Evolutionary conservation across 805 yeast genomes (phyloP), one percentile per base, ranked within the genome.

Genomic region (Yarrowia phangngaensis): DNA sequence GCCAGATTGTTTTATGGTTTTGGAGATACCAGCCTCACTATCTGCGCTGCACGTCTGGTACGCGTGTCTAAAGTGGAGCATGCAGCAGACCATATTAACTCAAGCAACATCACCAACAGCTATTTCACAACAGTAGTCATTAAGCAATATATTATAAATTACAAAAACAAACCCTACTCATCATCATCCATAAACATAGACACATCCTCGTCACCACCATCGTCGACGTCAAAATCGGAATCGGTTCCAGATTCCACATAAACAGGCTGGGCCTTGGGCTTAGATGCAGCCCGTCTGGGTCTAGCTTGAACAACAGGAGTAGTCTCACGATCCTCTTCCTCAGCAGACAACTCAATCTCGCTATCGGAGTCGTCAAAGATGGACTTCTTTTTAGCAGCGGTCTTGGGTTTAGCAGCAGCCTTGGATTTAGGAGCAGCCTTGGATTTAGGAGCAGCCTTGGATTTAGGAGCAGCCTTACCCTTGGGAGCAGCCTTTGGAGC

Each of bases 281-380:
- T 50, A 26, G 64, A 64, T 40, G 64, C 61, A 1, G 57, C 56
- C n/a, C 60, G 56, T 31, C 63, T 56, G 3, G 65, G 36, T 45
- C 64, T 52, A 29, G 13, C 49, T 19, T 17, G 56, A 31, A 7
- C 41, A 23, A 8, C 54, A 29, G 51, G 31, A 48, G 38, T 43
- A 28, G 52, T n/a, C n/a, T n/a, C n/a, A n/a, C n/a, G 45, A 28
- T 19, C 36, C 29, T 30, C 24, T 26, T 52, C 49, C 11, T 40
- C 45, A 19, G 30, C 54, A 29, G 53, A 53, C 4, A 52, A 53
- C 4, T 43, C 50, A 11, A 14, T 35, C 20, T 34, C 48, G 11
- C 51, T 34, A 6, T 43, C 48, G 20, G 32, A 26, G 13, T 29
- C 41, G 32, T 31, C 23, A 32, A 52, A 51, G 56, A 60, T 6